Base-by-base conservation (phyloP, 768 basidiomycete species). In the Tylopilus plumbeoviolaceoides region DNA sequence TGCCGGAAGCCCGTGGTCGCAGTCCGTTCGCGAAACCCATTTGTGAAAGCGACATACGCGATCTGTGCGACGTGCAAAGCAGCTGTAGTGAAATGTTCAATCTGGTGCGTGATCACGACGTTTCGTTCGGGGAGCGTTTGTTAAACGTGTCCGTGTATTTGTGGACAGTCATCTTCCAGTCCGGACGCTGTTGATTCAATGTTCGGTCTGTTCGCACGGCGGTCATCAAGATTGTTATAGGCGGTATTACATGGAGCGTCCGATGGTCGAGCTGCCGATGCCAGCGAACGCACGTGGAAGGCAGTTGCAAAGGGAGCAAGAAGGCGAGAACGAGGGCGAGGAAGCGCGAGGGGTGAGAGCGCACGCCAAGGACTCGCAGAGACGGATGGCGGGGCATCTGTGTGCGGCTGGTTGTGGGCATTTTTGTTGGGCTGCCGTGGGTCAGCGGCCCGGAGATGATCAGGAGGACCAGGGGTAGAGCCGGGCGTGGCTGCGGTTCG, bases 351-450 rank as follows among this genome's bases (percentile, higher is more conserved):
- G 56, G 41, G 17, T 17, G 33, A 7, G 9, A 49, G n/a, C 42
- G 30, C 41, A 30, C 6, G 15, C 8, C 28, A 30, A 30, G 33
- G 14, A 33, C 11, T 31, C 51, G 33, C 60, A 63, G 20, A 50
- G 54, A 21, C 47, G 43, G 8, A 44, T 70, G 44, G 50, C 59
- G 12, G 88, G 84, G 4, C 84, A 87, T 63, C 77, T 75, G 0
- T 91, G 90, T 69, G 86, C 87, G 14, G 80, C 87, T 40, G 90
- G 89, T 5, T 92, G 89, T 69, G 89, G 90, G 0, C 90, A 92
- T 70, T 78, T 78, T 58, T 92, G 89, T 59, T 91, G 88, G 88
- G 80, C 78, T 15, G 73, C 75, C n/a, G 44, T 68, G 18, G 44
- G 55, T 18, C 51, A 49, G 20, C 28, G 42, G 31, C n/a, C n/a